Evolutionary conservation across 140 eudicot genomes (phyloP).

Genomic region (Bidens hawaiensis): DNA sequence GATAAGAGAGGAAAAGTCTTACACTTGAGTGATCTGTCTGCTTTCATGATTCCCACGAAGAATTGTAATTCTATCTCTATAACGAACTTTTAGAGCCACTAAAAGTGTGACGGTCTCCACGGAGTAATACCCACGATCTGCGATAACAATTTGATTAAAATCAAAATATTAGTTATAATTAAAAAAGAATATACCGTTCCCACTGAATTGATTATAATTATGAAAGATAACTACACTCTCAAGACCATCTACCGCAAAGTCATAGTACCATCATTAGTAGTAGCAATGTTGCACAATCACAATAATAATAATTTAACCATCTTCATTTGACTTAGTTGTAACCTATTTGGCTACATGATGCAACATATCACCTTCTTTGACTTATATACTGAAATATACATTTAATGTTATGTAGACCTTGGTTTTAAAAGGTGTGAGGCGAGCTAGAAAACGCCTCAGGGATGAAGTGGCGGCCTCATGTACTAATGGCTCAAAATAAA

Average conservation of each 20-base stretch:
- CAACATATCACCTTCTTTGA: not conserved
- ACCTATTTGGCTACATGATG: constrained; percentile 4
- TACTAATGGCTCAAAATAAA: too few relatives aligned
- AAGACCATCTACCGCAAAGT: not conserved
- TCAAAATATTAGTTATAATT: constrained; percentile 7
- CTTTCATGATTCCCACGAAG: constrained; percentile 92
- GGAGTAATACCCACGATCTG: constrained; percentile 94
- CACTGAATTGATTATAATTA: not conserved
- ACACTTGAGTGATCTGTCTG: constrained; percentile 96
- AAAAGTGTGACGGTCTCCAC: constrained; percentile 88
- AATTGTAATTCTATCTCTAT: constrained; percentile 86
- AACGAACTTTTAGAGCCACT: constrained; percentile 91
- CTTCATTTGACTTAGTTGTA: constrained; percentile 2
- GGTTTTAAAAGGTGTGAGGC: not conserved
- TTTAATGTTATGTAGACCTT: too few relatives aligned
- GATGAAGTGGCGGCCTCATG: too few relatives aligned
- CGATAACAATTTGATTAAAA: constrained; percentile 18
- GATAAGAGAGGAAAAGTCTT: constrained; percentile 31
- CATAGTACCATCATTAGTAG: constrained; percentile 4
- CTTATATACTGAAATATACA: not conserved
- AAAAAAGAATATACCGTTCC: not conserved
- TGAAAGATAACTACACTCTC: not conserved
- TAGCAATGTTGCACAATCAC: not conserved
- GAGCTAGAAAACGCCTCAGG: too few relatives aligned
- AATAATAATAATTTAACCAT: not conserved